Evolutionary conservation across 2,329 filamentous ascomycete species (phyloP).

Genomic region (Tolypocladium ovalisporum): DNA sequence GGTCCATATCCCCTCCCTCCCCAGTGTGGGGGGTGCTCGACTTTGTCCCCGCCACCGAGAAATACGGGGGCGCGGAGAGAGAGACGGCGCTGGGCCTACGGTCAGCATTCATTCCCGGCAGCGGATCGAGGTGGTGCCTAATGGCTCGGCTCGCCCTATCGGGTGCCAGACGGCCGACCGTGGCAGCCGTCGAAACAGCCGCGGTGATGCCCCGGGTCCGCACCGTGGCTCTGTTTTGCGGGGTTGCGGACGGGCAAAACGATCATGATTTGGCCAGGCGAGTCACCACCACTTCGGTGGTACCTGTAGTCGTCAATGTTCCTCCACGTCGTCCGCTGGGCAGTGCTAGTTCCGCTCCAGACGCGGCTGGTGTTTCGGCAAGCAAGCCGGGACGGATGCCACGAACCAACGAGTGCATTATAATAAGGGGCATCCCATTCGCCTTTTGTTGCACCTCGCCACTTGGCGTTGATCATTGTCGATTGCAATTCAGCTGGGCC

Average conservation of each 20-base stretch:
- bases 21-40: too few species aligned
- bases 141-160: neutral
- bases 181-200: neutral
- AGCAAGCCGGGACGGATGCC: neutral
- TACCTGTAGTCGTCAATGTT: neutral
- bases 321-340: too few species aligned
- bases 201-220: neutral
- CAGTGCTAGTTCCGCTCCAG: neutral
- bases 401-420: neutral
- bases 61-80: neutral
- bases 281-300: neutral
- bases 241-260: neutral
- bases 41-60: neutral
- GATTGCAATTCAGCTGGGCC: neutral
- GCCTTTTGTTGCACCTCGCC: neutral
- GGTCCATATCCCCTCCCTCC: too few species aligned
- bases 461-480: neutral
- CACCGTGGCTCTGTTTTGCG: neutral
- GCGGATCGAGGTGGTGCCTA: neutral
- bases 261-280: neutral
- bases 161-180: neutral
- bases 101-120: neutral
- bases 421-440: neutral
- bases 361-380: neutral
- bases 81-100: too few species aligned